These are phyloP conservation scores for Cephaloascus albidus DNA, from an alignment of 805 yeast species.

Conservation along the genomic window DNA sequence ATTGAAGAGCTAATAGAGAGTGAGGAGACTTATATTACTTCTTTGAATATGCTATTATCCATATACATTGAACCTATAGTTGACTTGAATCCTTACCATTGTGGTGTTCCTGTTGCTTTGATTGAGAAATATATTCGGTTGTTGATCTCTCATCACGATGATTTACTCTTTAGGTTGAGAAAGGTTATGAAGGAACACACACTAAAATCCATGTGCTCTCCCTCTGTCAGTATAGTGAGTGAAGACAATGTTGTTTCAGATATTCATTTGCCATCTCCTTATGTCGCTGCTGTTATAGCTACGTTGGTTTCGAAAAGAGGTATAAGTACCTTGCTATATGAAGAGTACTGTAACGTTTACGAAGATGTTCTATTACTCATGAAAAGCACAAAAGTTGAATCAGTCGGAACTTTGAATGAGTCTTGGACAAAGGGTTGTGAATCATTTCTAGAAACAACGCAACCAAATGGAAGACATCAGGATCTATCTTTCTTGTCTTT, in stretches of 20 bases:
- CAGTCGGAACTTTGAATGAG: conserved; percentile 2
- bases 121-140: conserved; percentile 15
- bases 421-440: conserved; percentile 22
- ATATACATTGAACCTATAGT: conserved; percentile 32
- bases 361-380: conserved; percentile 21
- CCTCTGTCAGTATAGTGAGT: conserved; percentile 4
- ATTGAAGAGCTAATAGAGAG: conserved; percentile 40
- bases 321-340: conserved; percentile 16
- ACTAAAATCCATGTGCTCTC: conserved; percentile 4
- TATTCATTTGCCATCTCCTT: conserved; percentile 3
- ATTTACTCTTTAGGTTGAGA: conserved; percentile 15
- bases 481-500: conserved; percentile 48
- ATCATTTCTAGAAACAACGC: conserved; percentile 29
- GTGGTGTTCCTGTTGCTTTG: conserved; percentile 24
- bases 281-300: conserved; percentile 5
- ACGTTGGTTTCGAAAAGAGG: conserved; percentile 12
- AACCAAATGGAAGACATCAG: conserved; percentile 19
- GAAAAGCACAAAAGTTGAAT: conserved; percentile 12
- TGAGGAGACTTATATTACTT: conserved; percentile 37
- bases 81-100: conserved; percentile 10
- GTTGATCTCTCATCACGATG: conserved; percentile 19
- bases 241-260: conserved; percentile 1
- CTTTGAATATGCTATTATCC: conserved; percentile 30
- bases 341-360: conserved; percentile 21
- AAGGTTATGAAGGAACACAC: conserved; percentile 11